A percentile compares a stretch with the other conserved stretches of the same genome.
These are phyloP conservation scores for Mallotus japonicus DNA, from an alignment of 441 rosid species.

Conservation along the genomic window DNA sequence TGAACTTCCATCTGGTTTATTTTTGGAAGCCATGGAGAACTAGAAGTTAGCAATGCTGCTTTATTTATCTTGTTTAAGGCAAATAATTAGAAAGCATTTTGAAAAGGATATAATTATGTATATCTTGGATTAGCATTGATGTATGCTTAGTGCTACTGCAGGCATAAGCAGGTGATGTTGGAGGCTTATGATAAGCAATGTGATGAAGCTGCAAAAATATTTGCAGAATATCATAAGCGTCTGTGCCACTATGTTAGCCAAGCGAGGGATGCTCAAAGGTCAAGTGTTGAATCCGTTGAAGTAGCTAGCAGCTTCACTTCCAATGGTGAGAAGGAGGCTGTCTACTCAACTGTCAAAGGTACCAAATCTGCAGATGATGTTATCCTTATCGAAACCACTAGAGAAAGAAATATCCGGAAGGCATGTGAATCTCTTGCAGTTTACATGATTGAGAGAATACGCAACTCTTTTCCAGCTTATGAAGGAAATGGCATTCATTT, in stretches of 20 bases:
- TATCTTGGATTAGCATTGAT: conserved; percentile 8
- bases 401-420: conserved; percentile 75
- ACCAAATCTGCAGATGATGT: conserved; percentile 72
- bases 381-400: conserved; percentile 79
- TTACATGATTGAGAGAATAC: conserved; percentile 63
- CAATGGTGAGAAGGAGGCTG: conserved; percentile 67
- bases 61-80: neutral
- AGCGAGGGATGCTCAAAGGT: conserved; percentile 77
- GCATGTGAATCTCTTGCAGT: conserved; percentile 83
- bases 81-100: neutral
- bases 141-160: conserved; percentile 30
- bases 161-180: conserved; percentile 87
- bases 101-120: neutral
- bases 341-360: conserved; percentile 87
- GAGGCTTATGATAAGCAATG: conserved; percentile 91
- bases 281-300: conserved; percentile 55
- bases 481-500: conserved; percentile 87
- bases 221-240: conserved; percentile 85
- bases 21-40: neutral
- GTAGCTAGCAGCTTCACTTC: conserved; percentile 45
- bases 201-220: conserved; percentile 88
- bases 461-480: conserved; percentile 76
- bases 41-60: neutral
- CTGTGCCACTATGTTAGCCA: conserved; percentile 67
- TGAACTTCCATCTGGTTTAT: neutral